Conservation (phyloP, 257 asterid genomes). For the Salvia splendens region DNA sequence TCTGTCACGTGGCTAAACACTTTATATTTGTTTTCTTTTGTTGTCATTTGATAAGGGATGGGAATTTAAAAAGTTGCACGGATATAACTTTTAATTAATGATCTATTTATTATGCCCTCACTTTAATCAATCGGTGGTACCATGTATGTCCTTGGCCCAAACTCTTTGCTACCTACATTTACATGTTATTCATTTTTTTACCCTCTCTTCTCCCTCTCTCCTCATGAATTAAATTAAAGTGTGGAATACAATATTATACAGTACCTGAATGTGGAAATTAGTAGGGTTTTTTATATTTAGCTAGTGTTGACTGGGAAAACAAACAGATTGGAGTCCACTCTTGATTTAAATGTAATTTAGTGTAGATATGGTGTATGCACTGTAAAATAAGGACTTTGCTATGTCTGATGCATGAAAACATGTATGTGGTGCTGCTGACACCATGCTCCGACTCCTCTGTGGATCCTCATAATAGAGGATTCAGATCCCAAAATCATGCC, state of each 20-base stretch:
- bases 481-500: background rate
- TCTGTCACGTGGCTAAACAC: slow-evolving; percentile 16
- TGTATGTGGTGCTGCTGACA: background rate
- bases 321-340: too few relatives aligned
- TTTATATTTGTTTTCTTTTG: background rate
- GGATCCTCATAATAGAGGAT: background rate
- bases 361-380: too few relatives aligned
- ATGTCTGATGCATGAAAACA: background rate
- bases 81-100: too few relatives aligned
- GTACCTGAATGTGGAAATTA: slow-evolving; percentile 22
- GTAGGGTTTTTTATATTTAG: too few relatives aligned
- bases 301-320: too few relatives aligned
- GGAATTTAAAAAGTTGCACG: slow-evolving; percentile 14
- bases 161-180: slow-evolving; percentile 20
- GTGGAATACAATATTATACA: slow-evolving; percentile 20
- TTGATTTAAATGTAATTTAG: too few relatives aligned
- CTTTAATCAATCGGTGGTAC: slow-evolving; percentile 3
- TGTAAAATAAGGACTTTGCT: too few relatives aligned
- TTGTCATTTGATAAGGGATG: slow-evolving; percentile 3
- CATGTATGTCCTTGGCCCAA: slow-evolving; percentile 23
- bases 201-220: background rate
- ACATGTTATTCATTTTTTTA: slow-evolving; percentile 1
- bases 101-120: background rate
- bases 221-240: background rate
- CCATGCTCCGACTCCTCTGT: background rate